Evolutionary conservation across 2,329 filamentous ascomycete species (phyloP).

Genomic region (Alternaria ethzedia): DNA sequence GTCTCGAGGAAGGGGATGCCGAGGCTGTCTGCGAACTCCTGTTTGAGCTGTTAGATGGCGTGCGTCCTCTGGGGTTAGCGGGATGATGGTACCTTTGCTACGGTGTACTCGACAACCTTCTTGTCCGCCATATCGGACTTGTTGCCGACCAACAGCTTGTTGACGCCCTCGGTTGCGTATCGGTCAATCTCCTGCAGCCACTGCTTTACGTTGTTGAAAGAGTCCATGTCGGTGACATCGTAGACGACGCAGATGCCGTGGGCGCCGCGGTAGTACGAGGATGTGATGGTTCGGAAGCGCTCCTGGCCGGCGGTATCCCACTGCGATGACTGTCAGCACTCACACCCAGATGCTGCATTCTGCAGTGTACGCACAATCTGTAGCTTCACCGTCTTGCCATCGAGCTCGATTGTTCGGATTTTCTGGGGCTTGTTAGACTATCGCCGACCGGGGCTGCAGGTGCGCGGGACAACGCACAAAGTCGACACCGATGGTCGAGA

Average conservation of each 20-base stretch:
- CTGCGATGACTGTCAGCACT: constrained; percentile 57
- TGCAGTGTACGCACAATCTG: constrained; percentile 70
- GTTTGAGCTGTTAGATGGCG: constrained; percentile 26
- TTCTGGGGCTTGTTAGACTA: constrained; percentile 66
- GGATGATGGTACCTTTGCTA: constrained; percentile 82
- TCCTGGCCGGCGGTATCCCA: constrained; percentile 99
- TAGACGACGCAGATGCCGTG: constrained; percentile 99
- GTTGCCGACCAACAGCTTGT: constrained; percentile 99
- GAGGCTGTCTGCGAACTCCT: constrained; percentile 99
- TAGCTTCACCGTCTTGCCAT: constrained; percentile 99
- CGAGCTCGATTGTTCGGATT: constrained; percentile 99
- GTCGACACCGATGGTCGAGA: constrained; percentile 99
- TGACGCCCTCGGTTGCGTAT: constrained; percentile 98
- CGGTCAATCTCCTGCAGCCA: constrained; percentile 99
- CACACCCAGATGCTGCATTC: not conserved
- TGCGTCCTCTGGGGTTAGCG: not conserved
- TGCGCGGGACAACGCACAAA: constrained; percentile 59
- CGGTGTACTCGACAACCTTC: constrained; percentile 99
- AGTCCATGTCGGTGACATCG: constrained; percentile 99
- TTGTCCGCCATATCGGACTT: constrained; percentile 99
- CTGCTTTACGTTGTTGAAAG: constrained; percentile 99
- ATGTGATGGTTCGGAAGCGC: constrained; percentile 99
- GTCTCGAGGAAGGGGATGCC: constrained; percentile 99
- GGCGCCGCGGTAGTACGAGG: constrained; percentile 98
- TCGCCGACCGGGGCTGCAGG: constrained; percentile 41